Conservation (phyloP, 2,329 filamentous ascomycete species). For the Pseudogymnoascus verrucosus region DNA sequence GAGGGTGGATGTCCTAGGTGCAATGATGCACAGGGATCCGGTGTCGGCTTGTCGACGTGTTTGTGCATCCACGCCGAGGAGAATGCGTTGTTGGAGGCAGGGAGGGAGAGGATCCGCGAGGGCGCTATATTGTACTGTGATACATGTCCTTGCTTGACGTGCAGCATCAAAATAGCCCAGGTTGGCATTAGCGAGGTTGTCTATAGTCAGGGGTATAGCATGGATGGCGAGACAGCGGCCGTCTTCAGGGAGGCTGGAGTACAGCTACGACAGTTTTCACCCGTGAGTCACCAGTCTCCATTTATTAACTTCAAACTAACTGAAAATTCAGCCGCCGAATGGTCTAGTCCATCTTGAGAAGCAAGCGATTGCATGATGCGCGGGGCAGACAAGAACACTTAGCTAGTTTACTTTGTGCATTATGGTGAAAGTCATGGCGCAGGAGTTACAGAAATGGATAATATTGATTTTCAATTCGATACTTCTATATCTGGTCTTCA, state of each 20-base stretch:
- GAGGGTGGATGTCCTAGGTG: slow-evolving; percentile 86
- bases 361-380: slow-evolving; percentile 10
- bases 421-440: neutral
- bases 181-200: slow-evolving; percentile 94
- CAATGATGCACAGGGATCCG: slow-evolving; percentile 64
- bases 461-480: neutral
- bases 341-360: slow-evolving; percentile 56
- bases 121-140: slow-evolving; percentile 85
- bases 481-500: slow-evolving; percentile 37
- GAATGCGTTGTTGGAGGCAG: slow-evolving; percentile 91
- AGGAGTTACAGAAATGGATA: neutral
- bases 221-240: slow-evolving; percentile 76
- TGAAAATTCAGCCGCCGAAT: slow-evolving; percentile 46
- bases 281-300: slow-evolving; percentile 45
- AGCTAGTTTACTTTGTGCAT: neutral
- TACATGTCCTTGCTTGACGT: slow-evolving; percentile 94
- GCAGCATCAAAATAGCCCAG: slow-evolving; percentile 97
- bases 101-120: slow-evolving; percentile 77
- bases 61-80: slow-evolving; percentile 97
- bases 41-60: slow-evolving; percentile 73
- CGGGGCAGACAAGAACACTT: neutral
- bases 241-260: slow-evolving; percentile 82
- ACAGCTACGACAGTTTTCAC: slow-evolving; percentile 76
- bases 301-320: slow-evolving; percentile 13
- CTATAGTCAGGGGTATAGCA: slow-evolving; percentile 88